These are phyloP conservation scores for Dactylella cylindrospora DNA, from an alignment of 2,329 filamentous ascomycete species.

Conservation along the genomic window DNA sequence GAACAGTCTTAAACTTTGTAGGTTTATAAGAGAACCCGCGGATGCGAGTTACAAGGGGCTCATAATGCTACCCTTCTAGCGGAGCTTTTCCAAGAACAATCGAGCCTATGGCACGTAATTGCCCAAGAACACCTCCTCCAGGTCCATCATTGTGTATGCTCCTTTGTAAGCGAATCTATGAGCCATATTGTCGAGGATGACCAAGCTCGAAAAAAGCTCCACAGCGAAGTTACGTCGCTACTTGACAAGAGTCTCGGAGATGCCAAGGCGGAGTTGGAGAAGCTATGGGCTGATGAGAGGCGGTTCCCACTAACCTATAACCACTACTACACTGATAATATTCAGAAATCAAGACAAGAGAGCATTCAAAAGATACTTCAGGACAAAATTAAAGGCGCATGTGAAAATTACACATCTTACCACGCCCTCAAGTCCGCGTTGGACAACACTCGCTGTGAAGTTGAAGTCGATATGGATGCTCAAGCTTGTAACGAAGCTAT, in stretches of 20 bases:
- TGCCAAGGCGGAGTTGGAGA: constrained; percentile 48
- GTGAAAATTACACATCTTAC: too few species aligned
- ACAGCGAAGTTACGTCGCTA: constrained; percentile 6
- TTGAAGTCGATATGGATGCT: constrained; percentile 48
- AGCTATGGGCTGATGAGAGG: constrained; percentile 49
- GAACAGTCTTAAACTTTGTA: constrained; percentile 48
- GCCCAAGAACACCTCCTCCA: constrained; percentile 48
- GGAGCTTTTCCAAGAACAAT: constrained; percentile 54
- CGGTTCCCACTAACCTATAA: constrained; percentile 52
- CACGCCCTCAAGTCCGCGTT: constrained; percentile 26
- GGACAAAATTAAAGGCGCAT: constrained; percentile 5
- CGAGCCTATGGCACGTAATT: constrained; percentile 50
- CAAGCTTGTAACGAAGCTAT: constrained; percentile 50
- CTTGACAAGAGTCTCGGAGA: constrained; percentile 36
- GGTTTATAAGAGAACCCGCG: constrained; percentile 45
- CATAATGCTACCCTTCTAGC: constrained; percentile 53
- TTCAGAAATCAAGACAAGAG: constrained; percentile 46
- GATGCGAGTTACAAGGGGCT: constrained; percentile 53
- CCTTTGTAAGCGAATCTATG: constrained; percentile 42
- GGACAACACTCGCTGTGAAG: background rate
- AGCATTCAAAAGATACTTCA: background rate
- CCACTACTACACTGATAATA: constrained; percentile 51
- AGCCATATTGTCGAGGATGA: constrained; percentile 46
- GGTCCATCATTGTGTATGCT: constrained; percentile 31
- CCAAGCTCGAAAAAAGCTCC: constrained; percentile 34